Conservation (phyloP, 192 early-diverging fungal species). For the Podila epicladia region DNA sequence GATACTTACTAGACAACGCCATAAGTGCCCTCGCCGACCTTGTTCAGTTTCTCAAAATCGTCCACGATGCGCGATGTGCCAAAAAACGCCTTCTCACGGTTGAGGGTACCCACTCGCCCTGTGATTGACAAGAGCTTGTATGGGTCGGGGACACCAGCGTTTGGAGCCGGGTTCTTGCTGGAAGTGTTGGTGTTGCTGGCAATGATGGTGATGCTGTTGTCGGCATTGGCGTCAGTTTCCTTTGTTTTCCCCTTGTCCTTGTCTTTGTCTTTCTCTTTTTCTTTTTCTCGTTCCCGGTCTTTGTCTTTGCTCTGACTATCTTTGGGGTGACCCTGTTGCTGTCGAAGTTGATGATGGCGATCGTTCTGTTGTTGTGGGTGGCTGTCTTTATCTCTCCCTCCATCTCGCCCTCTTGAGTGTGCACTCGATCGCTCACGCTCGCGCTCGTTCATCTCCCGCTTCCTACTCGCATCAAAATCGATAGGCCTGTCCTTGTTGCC, state of each 20-base stretch:
- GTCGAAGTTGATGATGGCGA: not conserved
- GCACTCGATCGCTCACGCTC: not conserved
- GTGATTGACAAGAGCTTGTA: conserved; percentile 36
- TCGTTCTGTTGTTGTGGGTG: not conserved
- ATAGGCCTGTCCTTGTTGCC: not conserved
- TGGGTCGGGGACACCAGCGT: conserved; percentile 17
- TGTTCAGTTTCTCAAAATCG: conserved; percentile 88
- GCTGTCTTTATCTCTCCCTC: conserved; percentile 4
- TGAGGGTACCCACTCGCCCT: conserved; percentile 34
- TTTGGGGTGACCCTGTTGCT: not conserved
- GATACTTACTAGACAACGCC: conserved; percentile 84
- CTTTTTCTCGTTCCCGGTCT: not conserved
- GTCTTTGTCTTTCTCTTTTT: not conserved
- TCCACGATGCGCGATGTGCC: conserved; percentile 84
- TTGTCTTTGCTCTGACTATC: not conserved
- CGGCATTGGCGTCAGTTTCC: not conserved
- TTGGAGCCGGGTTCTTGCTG: conserved; percentile 5
- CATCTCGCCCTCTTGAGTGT: not conserved
- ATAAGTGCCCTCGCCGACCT: conserved; percentile 93
- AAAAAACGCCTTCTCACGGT: conserved; percentile 58
- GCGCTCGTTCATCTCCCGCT: not conserved
- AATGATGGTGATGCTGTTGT: not conserved
- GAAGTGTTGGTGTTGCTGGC: not conserved
- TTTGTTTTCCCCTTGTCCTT: conserved; percentile 12
- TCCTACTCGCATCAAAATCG: not conserved